Evolutionary conservation across 148 eudicot genomes (phyloP).

Genomic region (Heliosperma pusillum): DNA sequence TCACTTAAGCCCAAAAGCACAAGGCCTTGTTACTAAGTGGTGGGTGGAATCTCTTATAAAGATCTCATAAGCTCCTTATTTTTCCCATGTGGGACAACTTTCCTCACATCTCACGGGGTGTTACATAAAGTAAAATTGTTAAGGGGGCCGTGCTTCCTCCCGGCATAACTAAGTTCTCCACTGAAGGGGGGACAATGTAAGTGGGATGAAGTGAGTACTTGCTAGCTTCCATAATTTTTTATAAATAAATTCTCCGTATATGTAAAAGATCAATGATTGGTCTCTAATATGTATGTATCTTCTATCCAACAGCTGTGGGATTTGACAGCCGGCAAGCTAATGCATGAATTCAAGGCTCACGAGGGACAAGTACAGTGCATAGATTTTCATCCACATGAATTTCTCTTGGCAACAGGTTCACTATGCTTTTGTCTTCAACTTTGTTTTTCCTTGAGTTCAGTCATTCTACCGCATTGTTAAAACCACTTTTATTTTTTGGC

Average conservation of each 20-base stretch:
- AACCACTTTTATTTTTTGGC: constrained; percentile 1
- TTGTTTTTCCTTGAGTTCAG: neutral
- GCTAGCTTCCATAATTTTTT: neutral
- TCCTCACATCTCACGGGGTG: too few species aligned
- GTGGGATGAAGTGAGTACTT: neutral
- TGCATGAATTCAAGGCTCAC: constrained; percentile 92
- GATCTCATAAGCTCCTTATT: too few species aligned
- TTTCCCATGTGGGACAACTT: too few species aligned
- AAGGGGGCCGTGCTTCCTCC: too few species aligned
- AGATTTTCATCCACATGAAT: constrained; percentile 97
- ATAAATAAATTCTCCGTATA: neutral
- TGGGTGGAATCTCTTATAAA: too few species aligned
- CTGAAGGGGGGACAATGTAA: too few species aligned
- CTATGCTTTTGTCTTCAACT: constrained; percentile 6
- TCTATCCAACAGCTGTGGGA: constrained; percentile 78
- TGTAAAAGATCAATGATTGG: neutral
- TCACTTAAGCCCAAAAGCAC: too few species aligned
- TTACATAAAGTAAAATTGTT: too few species aligned
- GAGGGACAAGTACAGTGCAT: constrained; percentile 96
- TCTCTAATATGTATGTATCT: constrained; percentile 18
- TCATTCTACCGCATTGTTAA: constrained; percentile 16
- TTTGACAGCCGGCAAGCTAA: constrained; percentile 91
- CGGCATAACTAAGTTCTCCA: too few species aligned
- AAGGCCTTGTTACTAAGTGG: too few species aligned
- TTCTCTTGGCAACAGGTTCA: constrained; percentile 94